Percentiles rank a stretch among this genome's conserved stretches.
phyloP scores from a whole-genome alignment of 352 stramenopile species.

The Pythium scleroteichum region DNA sequence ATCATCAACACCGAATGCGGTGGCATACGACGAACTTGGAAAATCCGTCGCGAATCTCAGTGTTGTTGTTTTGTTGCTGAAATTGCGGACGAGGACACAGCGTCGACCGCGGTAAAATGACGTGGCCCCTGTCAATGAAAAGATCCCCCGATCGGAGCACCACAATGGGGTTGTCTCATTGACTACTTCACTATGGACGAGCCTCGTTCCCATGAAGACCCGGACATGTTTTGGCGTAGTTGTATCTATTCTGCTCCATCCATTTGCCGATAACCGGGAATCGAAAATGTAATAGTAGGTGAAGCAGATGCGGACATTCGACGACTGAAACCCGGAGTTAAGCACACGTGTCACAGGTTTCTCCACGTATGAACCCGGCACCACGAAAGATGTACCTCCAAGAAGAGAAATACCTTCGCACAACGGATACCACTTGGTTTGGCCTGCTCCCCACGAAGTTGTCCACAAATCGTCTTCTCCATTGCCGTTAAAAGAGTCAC shows the following conservation, averaged over 20 bases:
- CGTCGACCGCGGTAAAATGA: constrained; percentile 42
- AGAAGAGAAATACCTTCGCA: constrained; percentile 57
- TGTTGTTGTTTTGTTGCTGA: constrained; percentile 37
- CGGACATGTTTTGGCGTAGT: constrained; percentile 43
- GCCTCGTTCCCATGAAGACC: constrained; percentile 43
- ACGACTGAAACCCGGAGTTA: constrained; percentile 34
- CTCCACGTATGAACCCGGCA: constrained; percentile 39
- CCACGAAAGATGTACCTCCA: constrained; percentile 38
- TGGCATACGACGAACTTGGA: constrained; percentile 34
- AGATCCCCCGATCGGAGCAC: constrained; percentile 37
- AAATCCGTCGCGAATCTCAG: constrained; percentile 52
- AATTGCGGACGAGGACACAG: constrained; percentile 44
- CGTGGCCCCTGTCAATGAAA: constrained; percentile 19
- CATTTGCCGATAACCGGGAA: constrained; percentile 24
- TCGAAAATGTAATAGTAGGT: constrained; percentile 70
- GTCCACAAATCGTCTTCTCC: constrained; percentile 58
- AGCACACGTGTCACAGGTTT: constrained; percentile 36
- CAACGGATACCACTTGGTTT: constrained; percentile 46
- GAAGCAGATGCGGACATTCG: constrained; percentile 52
- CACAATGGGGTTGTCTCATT: constrained; percentile 41
- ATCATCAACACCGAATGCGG: constrained; percentile 61
- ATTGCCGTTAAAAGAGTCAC: constrained; percentile 61
- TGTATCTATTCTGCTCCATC: constrained; percentile 32
- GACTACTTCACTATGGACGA: constrained; percentile 42
- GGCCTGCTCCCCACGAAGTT: constrained; percentile 41